phyloP scores from a whole-genome alignment of 305 asterid species.

The Fraxinus velutina region DNA sequence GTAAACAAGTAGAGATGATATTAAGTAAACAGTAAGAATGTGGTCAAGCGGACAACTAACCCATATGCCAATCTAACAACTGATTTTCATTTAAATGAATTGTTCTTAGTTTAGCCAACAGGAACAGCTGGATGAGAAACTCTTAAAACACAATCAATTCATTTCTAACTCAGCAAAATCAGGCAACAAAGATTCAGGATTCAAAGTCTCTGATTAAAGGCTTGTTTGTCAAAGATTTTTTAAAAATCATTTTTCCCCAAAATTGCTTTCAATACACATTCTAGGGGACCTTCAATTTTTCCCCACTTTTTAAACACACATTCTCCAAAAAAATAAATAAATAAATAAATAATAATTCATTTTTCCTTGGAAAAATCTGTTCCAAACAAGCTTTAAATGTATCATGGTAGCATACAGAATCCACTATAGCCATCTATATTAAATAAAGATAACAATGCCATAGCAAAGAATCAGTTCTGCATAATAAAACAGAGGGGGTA shows the following conservation, averaged over 20 bases:
- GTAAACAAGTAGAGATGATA: background rate
- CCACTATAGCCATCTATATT: conserved; percentile 4
- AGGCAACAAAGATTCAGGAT: conserved; percentile 4
- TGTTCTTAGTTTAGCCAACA: background rate
- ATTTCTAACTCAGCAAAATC: background rate
- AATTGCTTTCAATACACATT: background rate
- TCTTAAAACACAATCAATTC: background rate
- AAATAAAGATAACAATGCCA: conserved; percentile 4
- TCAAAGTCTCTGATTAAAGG: conserved; percentile 10
- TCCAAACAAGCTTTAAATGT: background rate
- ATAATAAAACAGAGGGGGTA: background rate
- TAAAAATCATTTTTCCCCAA: background rate
- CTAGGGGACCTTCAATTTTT: background rate
- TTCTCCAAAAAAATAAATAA: background rate
- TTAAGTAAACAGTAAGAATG: background rate
- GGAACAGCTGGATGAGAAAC: background rate
- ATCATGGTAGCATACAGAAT: conserved; percentile 9
- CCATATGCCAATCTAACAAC: background rate
- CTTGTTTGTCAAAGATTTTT: background rate
- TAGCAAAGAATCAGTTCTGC: background rate
- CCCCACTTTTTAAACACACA: background rate
- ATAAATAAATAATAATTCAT: no score
- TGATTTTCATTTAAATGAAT: background rate
- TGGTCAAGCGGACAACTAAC: background rate
- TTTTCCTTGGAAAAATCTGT: background rate